phyloP scores from a whole-genome alignment of 1,284 basidiomycete species.

The Gomphus bonarii region DNA sequence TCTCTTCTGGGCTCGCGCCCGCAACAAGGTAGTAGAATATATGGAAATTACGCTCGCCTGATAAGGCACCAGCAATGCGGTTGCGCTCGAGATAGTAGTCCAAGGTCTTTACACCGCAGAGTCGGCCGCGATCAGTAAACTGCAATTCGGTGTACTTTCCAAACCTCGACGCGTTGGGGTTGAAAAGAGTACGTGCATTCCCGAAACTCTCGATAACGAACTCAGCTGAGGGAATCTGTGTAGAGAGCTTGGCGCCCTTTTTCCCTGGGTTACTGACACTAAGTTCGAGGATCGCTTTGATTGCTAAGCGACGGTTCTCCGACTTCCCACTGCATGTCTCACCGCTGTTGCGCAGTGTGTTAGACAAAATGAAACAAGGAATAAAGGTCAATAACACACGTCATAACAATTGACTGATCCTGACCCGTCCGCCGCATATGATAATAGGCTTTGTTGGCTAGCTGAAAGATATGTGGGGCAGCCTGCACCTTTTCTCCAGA shows the following conservation, averaged over 20 bases:
- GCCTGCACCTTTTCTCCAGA: conserved; percentile 41
- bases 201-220: conserved; percentile 94
- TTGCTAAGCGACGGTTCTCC: conserved; percentile 81
- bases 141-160: conserved; percentile 93
- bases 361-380: neutral
- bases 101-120: conserved; percentile 88
- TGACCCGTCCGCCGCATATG: conserved; percentile 92
- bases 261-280: conserved; percentile 86
- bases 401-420: conserved; percentile 84
- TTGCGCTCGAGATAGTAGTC: conserved; percentile 95
- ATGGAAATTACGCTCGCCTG: conserved; percentile 92
- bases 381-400: conserved; percentile 37
- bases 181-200: conserved; percentile 81
- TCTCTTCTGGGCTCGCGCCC: conserved; percentile 81
- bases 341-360: conserved; percentile 42
- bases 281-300: conserved; percentile 84
- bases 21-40: conserved; percentile 94
- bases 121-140: conserved; percentile 81
- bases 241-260: conserved; percentile 82
- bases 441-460: conserved; percentile 88
- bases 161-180: conserved; percentile 85
- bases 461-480: conserved; percentile 80
- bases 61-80: conserved; percentile 70
- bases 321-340: conserved; percentile 93
- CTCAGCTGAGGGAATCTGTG: conserved; percentile 85